These are phyloP conservation scores for Oryza punctata DNA, from an alignment of 176 grass and related monocot genomes.

Conservation along the genomic window DNA sequence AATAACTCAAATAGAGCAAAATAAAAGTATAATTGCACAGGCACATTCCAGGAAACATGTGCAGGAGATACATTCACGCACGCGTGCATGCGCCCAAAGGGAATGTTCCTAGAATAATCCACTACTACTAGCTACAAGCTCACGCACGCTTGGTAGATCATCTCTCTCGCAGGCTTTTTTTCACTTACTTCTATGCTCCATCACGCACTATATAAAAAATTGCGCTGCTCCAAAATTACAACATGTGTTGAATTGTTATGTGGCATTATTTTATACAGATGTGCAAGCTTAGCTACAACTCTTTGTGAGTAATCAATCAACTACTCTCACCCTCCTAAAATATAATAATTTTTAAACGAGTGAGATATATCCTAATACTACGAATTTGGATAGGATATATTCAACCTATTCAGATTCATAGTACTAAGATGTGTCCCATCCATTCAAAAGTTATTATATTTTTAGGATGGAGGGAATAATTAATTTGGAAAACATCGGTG, in stretches of 20 bases:
- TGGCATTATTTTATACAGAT: background rate
- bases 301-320: background rate
- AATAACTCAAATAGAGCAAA: background rate
- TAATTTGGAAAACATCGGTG: no score
- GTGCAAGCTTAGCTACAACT: background rate
- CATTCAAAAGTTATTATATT: no score
- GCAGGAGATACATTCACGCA: background rate
- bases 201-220: background rate
- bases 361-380: no score
- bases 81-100: background rate
- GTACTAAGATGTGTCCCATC: no score
- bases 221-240: background rate
- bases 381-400: no score
- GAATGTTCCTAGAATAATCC: slow-evolving; percentile 38
- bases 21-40: background rate
- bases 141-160: background rate
- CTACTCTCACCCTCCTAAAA: no score
- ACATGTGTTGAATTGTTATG: background rate
- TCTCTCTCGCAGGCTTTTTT: background rate
- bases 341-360: no score
- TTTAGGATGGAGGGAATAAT: no score
- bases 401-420: no score
- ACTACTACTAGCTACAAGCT: background rate
- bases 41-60: slow-evolving; percentile 38
- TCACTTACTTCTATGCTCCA: background rate